Base-by-base conservation (phyloP, 2,329 filamentous ascomycete genomes). In the Cercospora sp. region DNA sequence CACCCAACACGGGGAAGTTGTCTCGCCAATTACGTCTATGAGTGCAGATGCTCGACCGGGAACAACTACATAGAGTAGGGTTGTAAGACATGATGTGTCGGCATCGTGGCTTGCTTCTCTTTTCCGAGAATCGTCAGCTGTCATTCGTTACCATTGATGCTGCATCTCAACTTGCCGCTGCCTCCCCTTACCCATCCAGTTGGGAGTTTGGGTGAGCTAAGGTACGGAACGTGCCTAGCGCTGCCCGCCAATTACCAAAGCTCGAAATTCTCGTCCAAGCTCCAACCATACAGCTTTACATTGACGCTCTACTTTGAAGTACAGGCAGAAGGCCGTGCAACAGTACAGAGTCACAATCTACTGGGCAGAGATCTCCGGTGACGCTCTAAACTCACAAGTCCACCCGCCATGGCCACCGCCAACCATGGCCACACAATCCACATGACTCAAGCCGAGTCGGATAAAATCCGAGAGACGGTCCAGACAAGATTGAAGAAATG, bases 401-500 rank as follows among this genome's bases (percentile, higher is more conserved):
- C n/a, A 9, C 28, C 30, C 28, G 33, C 8, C 18, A 64, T 64
- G 62, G 48, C 62, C 13, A 55, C 61, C n/a, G 30, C 28, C 31
- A n/a, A 20, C 18, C 62, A 42, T 64, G 62, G 62, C 20, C 63
- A 68, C 51, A 63, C 60, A 16, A 59, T 67, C 18, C 60, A 68
- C 45, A 58, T 68, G 62, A 62, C 66, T 3, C 58, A 45, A 23
- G 62, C 55, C 16, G 62, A 70, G 23, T 59, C 63, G 13, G 65
- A 65, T 33, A 58, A 36, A 5, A 67, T 69, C 31, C 61, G 68
- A n/a, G 16, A 51, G 26, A 65, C 57, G 1, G 65, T 67, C n/a
- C 62, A 69, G 20, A 65, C 33, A 20, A 48, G 65, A 57, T 23
- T 63, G n/a, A 58, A 64, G 30, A 67, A 65, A 63, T 69, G 68